phyloP scores from a whole-genome alignment of 2,329 filamentous ascomycete genomes.

The Dothideomycetidae sp. region DNA sequence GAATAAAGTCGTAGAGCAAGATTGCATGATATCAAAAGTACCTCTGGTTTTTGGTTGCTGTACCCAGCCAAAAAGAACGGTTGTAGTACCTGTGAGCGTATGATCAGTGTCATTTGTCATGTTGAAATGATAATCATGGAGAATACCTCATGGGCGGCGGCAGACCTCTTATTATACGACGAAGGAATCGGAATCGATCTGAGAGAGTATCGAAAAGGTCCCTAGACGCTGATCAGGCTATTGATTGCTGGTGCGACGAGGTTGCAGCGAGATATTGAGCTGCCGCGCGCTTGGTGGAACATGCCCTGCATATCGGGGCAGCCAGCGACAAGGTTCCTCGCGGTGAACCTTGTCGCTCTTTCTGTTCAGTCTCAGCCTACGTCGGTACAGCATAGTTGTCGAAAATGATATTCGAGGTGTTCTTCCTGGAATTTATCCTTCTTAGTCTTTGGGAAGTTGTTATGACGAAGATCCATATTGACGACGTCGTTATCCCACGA shows the following conservation, averaged over 20 bases:
- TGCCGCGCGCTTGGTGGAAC: background rate
- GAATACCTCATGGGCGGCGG: too few species aligned
- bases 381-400: too few species aligned
- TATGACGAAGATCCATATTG: too few species aligned
- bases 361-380: too few species aligned
- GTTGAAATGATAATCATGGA: too few species aligned
- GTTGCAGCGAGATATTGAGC: background rate
- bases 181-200: background rate
- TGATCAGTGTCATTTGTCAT: background rate
- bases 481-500: too few species aligned
- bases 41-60: background rate
- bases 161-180: background rate
- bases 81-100: background rate
- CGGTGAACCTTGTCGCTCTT: too few species aligned
- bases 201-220: background rate
- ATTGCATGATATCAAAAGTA: background rate
- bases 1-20: background rate
- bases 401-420: too few species aligned
- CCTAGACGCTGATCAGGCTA: background rate
- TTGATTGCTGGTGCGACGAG: background rate
- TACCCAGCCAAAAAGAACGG: conserved; percentile 1
- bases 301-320: too few species aligned
- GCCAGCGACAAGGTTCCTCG: too few species aligned
- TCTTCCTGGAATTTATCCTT: too few species aligned
- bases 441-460: too few species aligned